Conservation (phyloP, 129 eudicot genomes). For the Arctium minus region DNA sequence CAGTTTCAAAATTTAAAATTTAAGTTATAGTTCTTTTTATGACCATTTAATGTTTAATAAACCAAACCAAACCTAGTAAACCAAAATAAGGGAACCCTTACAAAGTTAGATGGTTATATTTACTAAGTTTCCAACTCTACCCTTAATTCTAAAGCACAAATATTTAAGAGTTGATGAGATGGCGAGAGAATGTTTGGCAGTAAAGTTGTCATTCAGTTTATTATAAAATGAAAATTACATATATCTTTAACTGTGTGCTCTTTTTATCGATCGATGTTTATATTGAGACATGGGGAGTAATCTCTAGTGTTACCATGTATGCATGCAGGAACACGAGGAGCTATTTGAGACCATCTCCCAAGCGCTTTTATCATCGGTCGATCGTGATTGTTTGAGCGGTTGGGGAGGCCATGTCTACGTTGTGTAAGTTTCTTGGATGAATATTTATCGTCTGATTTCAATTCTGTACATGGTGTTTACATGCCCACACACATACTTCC, state of each 20-base stretch:
- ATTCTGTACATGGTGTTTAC: background rate
- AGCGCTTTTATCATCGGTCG: constrained; percentile 87
- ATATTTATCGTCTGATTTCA: background rate
- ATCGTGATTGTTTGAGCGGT: constrained; percentile 95
- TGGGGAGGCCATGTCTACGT: constrained; percentile 98
- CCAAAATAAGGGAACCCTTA: too few species aligned
- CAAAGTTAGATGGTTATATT: too few species aligned
- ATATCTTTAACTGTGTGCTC: background rate
- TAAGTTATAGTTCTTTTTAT: too few species aligned
- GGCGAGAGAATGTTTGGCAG: too few species aligned
- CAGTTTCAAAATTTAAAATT: too few species aligned
- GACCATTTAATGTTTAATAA: background rate
- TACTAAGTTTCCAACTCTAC: too few species aligned
- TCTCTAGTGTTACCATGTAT: constrained; percentile 8
- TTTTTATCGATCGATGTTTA: background rate
- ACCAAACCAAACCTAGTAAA: background rate
- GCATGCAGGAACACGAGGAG: constrained; percentile 76
- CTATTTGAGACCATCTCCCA: constrained; percentile 94
- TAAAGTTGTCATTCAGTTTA: too few species aligned
- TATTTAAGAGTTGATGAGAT: too few species aligned
- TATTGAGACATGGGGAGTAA: background rate
- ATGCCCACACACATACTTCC: background rate
- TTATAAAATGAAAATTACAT: background rate
- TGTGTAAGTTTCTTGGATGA: constrained; percentile 56
- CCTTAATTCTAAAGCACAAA: too few species aligned